Evolutionary conservation across 257 asterid genomes (phyloP).

Genomic region (Rehmannia glutinosa): DNA sequence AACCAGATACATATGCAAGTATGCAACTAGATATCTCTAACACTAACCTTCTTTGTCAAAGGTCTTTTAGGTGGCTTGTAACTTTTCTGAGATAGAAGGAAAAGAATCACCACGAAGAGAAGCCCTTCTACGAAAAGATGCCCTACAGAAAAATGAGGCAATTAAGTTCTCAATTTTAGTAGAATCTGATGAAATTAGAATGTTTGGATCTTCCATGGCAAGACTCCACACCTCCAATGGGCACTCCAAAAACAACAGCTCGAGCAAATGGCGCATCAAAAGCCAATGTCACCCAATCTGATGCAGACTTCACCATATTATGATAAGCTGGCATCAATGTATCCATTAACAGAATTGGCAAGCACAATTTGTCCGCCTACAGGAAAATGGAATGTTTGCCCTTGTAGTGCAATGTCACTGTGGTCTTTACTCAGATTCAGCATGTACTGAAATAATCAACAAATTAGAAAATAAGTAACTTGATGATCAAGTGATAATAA

Average conservation of each 20-base stretch:
- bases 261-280: too few relatives aligned
- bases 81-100: slow-evolving; percentile 70
- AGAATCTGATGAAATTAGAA: background rate
- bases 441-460: slow-evolving; percentile 7
- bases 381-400: background rate
- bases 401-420: background rate
- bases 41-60: slow-evolving; percentile 58
- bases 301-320: slow-evolving; percentile 42
- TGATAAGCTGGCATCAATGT: slow-evolving; percentile 31
- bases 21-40: background rate
- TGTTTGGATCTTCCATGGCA: background rate
- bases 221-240: slow-evolving; percentile 53
- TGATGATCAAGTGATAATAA: background rate
- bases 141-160: slow-evolving; percentile 33
- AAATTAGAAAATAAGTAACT: background rate
- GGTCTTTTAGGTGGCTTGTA: slow-evolving; percentile 92
- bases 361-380: background rate
- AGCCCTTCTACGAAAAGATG: slow-evolving; percentile 81
- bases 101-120: slow-evolving; percentile 68
- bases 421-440: background rate
- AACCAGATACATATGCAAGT: background rate
- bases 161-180: background rate
- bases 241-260: too few relatives aligned
- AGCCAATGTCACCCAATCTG: too few relatives aligned
- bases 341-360: slow-evolving; percentile 29